A percentile compares a stretch with the other conserved stretches of the same genome.
phyloP scores from a whole-genome alignment of 805 yeast genomes.

The Candida palmyrensis region DNA sequence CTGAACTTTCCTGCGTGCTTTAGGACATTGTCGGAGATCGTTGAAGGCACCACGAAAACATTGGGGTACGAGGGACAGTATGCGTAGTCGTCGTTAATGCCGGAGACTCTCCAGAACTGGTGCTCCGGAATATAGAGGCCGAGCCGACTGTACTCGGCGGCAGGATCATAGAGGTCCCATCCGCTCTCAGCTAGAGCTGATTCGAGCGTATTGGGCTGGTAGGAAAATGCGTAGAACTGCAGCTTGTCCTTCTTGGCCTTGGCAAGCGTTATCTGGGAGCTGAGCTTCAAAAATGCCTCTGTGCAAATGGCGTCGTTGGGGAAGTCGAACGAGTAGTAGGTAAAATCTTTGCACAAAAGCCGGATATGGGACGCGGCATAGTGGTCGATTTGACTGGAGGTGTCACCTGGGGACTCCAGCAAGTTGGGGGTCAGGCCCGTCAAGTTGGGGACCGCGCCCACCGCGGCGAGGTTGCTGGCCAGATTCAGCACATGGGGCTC shows the following conservation, averaged over 20 bases:
- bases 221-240: constrained; percentile 72
- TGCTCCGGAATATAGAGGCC: constrained; percentile 38
- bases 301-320: constrained; percentile 49
- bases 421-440: constrained; percentile 3
- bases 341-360: constrained; percentile 78
- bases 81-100: constrained; percentile 57
- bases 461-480: not conserved
- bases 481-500: constrained; percentile 1
- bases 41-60: constrained; percentile 61
- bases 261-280: constrained; percentile 57
- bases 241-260: constrained; percentile 38
- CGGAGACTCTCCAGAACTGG: constrained; percentile 64
- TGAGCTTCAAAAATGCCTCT: constrained; percentile 70
- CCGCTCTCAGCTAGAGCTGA: constrained; percentile 43
- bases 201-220: constrained; percentile 72
- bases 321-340: constrained; percentile 75
- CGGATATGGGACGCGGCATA: constrained; percentile 53
- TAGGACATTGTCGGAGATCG: constrained; percentile 75
- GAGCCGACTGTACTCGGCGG: constrained; percentile 67
- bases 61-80: constrained; percentile 77
- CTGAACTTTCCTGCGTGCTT: constrained; percentile 81
- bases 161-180: constrained; percentile 67
- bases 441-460: not conserved
- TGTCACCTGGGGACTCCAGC: constrained; percentile 6
- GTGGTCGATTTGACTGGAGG: constrained; percentile 26